Evolutionary conservation across 108 stramenopile genomes (phyloP).

Genomic region (Nitzschia sp.): DNA sequence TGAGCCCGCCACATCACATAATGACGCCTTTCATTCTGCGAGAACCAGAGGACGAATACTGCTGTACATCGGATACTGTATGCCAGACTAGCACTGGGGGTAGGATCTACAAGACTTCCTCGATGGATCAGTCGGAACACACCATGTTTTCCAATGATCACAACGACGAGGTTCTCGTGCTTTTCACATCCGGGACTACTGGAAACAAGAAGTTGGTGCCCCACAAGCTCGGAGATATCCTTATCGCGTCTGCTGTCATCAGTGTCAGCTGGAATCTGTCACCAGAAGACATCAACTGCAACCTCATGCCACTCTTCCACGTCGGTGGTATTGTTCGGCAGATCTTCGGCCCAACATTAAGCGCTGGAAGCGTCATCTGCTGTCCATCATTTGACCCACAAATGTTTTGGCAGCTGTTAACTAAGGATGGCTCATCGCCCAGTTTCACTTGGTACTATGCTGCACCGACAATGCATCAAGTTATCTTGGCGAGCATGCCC

Average conservation of each 20-base stretch:
- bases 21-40: not conserved
- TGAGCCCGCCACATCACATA: conserved; percentile 2
- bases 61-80: conserved; percentile 18
- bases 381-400: conserved; percentile 58
- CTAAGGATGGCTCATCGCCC: conserved; percentile 15
- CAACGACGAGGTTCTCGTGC: conserved; percentile 53
- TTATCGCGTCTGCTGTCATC: conserved; percentile 54
- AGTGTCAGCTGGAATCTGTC: conserved; percentile 51
- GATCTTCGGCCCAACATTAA: conserved; percentile 55
- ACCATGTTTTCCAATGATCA: conserved; percentile 34
- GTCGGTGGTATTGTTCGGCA: conserved; percentile 57
- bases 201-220: conserved; percentile 76
- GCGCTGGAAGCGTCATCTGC: conserved; percentile 61
- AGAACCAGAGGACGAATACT: conserved; percentile 11
- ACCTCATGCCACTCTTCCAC: conserved; percentile 83
- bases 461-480: conserved; percentile 78
- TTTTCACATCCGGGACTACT: conserved; percentile 76
- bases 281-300: conserved; percentile 60
- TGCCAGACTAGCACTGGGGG: not conserved
- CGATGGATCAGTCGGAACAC: conserved; percentile 5
- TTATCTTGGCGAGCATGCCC: conserved; percentile 41
- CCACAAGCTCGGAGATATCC: conserved; percentile 47
- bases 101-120: conserved; percentile 5
- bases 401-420: conserved; percentile 51
- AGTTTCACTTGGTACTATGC: conserved; percentile 72